Evolutionary conservation across 305 asterid genomes (phyloP).

Genomic region (Andrographis paniculata): DNA sequence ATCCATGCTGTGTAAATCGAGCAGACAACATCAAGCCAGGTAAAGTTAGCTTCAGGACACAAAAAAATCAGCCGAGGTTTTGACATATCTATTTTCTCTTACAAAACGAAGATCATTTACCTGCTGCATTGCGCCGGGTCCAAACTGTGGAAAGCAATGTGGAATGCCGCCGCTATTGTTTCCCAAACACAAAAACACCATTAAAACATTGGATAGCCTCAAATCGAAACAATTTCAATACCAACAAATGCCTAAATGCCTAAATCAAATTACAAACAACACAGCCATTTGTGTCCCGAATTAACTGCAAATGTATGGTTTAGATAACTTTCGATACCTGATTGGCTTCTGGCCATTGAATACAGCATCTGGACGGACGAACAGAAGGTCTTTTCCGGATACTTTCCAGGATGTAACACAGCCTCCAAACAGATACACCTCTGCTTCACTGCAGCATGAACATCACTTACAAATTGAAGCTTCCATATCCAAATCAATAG

Average conservation of each 20-base stretch:
- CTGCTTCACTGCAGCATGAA: conserved; percentile 73
- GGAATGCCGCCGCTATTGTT: conserved; percentile 96
- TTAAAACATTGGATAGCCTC: conserved; percentile 3
- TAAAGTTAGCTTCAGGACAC: conserved; percentile 14
- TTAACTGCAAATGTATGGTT: conserved; percentile 1
- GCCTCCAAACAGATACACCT: conserved; percentile 84
- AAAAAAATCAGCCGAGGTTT: conserved; percentile 17
- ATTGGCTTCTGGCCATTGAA: conserved; percentile 91
- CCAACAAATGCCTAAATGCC: background rate
- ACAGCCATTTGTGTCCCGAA: background rate
- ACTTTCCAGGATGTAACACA: conserved; percentile 98
- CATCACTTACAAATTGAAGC: no score
- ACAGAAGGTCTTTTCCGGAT: conserved; percentile 71
- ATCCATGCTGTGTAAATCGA: conserved; percentile 80
- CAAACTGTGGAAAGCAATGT: conserved; percentile 98
- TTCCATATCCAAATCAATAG: no score
- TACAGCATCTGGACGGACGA: conserved; percentile 97
- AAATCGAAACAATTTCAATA: background rate
- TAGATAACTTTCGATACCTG: conserved; percentile 43
- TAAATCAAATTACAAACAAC: conserved; percentile 9
- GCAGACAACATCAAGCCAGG: conserved; percentile 21
- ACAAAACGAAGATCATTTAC: conserved; percentile 23
- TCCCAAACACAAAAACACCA: conserved; percentile 16
- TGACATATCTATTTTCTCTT: no score
- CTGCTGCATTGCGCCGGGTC: conserved; percentile 94